Evolutionary conservation across 192 early-diverging fungal genomes (phyloP).

Genomic region (Tieghemiomyces parasiticus): DNA sequence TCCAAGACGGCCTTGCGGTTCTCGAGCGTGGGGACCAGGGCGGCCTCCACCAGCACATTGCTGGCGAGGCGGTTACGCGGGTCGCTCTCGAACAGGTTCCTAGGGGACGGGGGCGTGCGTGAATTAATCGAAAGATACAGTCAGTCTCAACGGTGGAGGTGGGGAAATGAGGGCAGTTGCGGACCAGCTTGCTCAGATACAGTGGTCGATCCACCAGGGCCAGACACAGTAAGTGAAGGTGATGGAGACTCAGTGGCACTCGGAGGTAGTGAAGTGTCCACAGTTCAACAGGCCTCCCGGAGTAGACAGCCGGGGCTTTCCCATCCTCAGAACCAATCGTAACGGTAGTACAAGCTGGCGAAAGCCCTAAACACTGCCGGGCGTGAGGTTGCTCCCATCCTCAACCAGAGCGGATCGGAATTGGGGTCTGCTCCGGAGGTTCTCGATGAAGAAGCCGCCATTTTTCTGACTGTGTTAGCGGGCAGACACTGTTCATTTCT

Average conservation of each 20-base stretch:
- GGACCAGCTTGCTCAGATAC: not conserved
- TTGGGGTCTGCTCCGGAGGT: not conserved
- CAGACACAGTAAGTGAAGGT: not conserved
- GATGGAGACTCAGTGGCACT: too few species aligned
- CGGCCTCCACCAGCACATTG: not conserved
- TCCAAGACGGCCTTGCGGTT: not conserved
- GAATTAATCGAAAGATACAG: too few species aligned
- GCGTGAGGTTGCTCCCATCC: too few species aligned
- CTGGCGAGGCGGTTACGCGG: slow-evolving; percentile 1
- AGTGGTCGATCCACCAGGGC: not conserved
- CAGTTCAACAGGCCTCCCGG: too few species aligned
- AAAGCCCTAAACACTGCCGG: too few species aligned
- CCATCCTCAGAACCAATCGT: too few species aligned
- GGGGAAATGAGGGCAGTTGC: not conserved
- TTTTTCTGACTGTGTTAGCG: not conserved
- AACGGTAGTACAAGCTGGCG: too few species aligned
- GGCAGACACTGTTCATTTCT: not conserved
- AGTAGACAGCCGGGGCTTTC: too few species aligned
- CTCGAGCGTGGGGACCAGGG: not conserved
- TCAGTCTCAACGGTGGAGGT: not conserved
- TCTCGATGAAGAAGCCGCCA: not conserved
- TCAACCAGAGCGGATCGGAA: not conserved
- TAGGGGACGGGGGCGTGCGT: too few species aligned
- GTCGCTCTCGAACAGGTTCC: not conserved
- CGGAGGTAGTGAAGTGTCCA: too few species aligned